phyloP scores from a whole-genome alignment of 352 stramenopile species.

The Phytophthora hibernalis region DNA sequence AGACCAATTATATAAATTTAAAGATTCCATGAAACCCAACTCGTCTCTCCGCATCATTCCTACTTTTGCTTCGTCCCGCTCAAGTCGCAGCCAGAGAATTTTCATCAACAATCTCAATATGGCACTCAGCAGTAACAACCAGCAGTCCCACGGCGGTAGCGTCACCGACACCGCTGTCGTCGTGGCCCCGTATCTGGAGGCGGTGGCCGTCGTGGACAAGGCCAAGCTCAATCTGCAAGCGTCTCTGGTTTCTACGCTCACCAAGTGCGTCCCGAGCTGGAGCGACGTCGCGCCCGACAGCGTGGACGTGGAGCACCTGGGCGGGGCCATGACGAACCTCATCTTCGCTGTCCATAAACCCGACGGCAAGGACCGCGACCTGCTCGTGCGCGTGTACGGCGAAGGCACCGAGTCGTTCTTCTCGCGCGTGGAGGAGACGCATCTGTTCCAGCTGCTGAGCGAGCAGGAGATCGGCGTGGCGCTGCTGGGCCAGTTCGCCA shows the following conservation, averaged over 20 bases:
- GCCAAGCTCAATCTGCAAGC: slow-evolving; percentile 75
- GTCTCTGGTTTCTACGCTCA: slow-evolving; percentile 69
- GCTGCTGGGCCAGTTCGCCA: slow-evolving; percentile 80
- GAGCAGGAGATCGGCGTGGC: slow-evolving; percentile 73
- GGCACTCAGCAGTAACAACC: slow-evolving; percentile 16
- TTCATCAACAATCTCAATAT: slow-evolving; percentile 1
- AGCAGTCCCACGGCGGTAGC: neutral
- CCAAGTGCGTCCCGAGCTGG: slow-evolving; percentile 69
- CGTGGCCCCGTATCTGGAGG: slow-evolving; percentile 62
- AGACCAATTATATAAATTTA: slow-evolving; percentile 11
- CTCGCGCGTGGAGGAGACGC: slow-evolving; percentile 78
- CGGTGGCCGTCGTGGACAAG: slow-evolving; percentile 61
- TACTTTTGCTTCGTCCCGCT: slow-evolving; percentile 31
- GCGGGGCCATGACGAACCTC: slow-evolving; percentile 88
- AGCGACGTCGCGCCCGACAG: slow-evolving; percentile 54
- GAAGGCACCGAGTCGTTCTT: slow-evolving; percentile 88
- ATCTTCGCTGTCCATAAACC: slow-evolving; percentile 85
- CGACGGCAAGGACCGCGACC: slow-evolving; percentile 60
- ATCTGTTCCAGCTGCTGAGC: slow-evolving; percentile 76
- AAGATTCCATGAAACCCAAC: neutral
- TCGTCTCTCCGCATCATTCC: slow-evolving; percentile 23
- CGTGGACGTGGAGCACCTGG: slow-evolving; percentile 71
- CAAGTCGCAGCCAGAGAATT: slow-evolving; percentile 8
- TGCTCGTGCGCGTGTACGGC: slow-evolving; percentile 85
- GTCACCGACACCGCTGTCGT: slow-evolving; percentile 37